Evolutionary conservation across 768 basidiomycete genomes (phyloP).

Genomic region (Suillus decipiens): DNA sequence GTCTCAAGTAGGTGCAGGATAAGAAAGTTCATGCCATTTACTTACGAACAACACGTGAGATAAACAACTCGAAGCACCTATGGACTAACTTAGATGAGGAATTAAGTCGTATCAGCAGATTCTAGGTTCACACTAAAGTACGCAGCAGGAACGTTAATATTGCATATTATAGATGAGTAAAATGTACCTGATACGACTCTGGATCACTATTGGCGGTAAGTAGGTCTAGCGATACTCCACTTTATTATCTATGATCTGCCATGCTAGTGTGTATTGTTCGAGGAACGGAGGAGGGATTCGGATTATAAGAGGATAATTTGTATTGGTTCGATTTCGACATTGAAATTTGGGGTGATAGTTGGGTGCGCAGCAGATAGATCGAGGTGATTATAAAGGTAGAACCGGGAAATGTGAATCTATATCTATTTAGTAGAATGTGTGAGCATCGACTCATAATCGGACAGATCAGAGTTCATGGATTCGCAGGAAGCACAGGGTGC

Average conservation of each 20-base stretch:
- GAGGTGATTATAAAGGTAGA: neutral
- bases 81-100: neutral
- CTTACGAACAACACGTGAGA: neutral
- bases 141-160: neutral
- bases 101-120: neutral
- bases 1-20: neutral
- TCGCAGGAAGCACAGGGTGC: conserved; percentile 1
- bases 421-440: neutral
- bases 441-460: neutral
- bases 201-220: neutral
- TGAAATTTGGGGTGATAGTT: neutral
- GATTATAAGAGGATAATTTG: too few relatives aligned
- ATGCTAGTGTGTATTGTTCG: neutral
- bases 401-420: neutral
- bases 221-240: neutral
- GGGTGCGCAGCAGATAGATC: neutral
- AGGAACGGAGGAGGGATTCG: neutral
- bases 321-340: neutral
- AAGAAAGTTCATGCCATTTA: neutral
- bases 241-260: neutral
- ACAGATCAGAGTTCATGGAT: neutral
- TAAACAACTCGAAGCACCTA: neutral
- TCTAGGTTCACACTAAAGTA: neutral
- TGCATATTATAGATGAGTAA: neutral
- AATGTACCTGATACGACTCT: neutral